Conservation (phyloP, 345 rosid genomes). For the Sonneratia caseolaris region DNA sequence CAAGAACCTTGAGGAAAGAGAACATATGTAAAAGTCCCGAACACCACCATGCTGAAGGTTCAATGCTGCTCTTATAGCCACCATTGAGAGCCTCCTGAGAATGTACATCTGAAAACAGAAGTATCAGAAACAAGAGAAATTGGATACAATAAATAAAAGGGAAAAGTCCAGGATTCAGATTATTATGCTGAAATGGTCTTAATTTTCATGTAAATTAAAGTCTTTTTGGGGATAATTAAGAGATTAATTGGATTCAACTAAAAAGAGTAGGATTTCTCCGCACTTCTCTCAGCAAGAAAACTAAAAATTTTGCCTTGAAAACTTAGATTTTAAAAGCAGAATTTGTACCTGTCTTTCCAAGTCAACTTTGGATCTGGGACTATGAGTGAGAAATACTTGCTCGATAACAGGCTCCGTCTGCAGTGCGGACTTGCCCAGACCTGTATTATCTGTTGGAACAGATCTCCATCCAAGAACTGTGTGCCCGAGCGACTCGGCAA, state of each 20-base stretch:
- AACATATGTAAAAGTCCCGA: conserved; percentile 91
- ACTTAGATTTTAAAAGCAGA: not conserved
- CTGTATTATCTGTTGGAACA: conserved; percentile 81
- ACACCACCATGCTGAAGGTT: conserved; percentile 81
- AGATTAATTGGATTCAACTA: not conserved
- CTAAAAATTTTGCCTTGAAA: not conserved
- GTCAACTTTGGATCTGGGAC: conserved; percentile 63
- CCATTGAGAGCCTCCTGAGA: conserved; percentile 86
- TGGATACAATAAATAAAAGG: too few relatives aligned
- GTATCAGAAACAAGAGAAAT: conserved; percentile 6
- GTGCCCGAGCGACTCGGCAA: conserved; percentile 94
- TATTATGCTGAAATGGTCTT: not conserved
- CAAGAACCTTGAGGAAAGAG: conserved; percentile 81
- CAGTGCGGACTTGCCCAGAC: conserved; percentile 73
- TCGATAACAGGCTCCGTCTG: conserved; percentile 88
- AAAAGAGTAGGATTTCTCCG: not conserved
- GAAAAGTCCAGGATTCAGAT: not conserved
- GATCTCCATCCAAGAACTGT: conserved; percentile 86
- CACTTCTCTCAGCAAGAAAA: not conserved
- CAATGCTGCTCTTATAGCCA: conserved; percentile 78
- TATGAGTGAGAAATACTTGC: conserved; percentile 84
- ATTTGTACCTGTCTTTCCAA: conserved; percentile 76
- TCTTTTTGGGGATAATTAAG: not conserved
- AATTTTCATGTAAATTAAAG: not conserved
- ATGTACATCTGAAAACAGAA: conserved; percentile 71